Evolutionary conservation across 208 protist species (phyloP).

Genomic region (Trypanosomatidae sp.): DNA sequence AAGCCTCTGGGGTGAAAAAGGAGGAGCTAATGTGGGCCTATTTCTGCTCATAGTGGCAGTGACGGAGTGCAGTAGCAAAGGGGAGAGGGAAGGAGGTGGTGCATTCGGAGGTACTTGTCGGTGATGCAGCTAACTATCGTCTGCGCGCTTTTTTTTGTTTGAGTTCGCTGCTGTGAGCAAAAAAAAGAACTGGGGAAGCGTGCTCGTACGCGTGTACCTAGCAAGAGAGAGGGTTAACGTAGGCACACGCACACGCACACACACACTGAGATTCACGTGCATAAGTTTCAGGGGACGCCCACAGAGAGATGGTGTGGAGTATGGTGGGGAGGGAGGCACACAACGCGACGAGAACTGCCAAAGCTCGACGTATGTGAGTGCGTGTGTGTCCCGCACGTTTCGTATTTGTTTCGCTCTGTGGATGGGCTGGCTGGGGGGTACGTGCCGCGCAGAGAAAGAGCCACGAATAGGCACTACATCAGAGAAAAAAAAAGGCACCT

Average conservation of each 20-base stretch:
- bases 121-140: background rate
- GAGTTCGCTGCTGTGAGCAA: background rate
- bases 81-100: background rate
- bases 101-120: background rate
- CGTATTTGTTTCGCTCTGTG: background rate
- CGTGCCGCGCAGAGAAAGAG: background rate
- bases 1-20: background rate
- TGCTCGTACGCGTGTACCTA: background rate
- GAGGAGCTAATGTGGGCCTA: background rate
- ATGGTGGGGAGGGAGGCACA: too few relatives aligned
- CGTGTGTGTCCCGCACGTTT: background rate
- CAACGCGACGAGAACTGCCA: background rate
- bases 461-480: background rate
- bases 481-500: background rate
- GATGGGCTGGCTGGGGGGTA: background rate
- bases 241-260: background rate
- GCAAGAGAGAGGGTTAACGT: too few relatives aligned
- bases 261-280: background rate
- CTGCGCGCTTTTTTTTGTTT: background rate
- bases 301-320: too few relatives aligned
- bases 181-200: background rate
- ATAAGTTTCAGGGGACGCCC: background rate
- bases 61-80: background rate
- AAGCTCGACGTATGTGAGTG: background rate
- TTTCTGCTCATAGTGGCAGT: too few relatives aligned